Evolutionary conservation across 116 monocot genomes (phyloP), one percentile per base, ranked within the genome.

Genomic region (Zostera marina): DNA sequence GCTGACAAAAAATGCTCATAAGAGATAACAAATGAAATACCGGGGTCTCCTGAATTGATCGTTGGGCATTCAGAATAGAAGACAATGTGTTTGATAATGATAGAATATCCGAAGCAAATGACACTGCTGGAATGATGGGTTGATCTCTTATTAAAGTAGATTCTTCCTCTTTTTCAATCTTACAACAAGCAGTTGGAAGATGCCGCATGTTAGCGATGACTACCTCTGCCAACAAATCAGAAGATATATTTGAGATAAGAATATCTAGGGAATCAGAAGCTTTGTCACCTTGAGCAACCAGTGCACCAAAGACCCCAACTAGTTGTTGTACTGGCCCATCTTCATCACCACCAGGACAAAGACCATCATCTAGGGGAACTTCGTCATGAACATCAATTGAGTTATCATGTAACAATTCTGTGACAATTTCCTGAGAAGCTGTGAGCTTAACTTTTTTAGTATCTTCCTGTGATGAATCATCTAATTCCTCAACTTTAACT

Each of bases 141-240:
- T 56, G 24, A 20, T 52, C 56, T 14, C 46, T 59, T 42, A 58
- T 38, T 20, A 57, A 39, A 59, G 53, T n/a, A 14, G 24, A 43
- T 58, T 74, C 76, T 7, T 73, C 69, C 26, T 68, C 77, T 40
- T 58, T 61, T 21, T 77, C 78, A 61, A n/a, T 63, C 58, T 70
- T 70, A 66, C 77, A 84, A 65, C 64, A 76, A 68, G 43, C 56
- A 26, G 66, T 41, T 47, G 93, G 84, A 49, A 94, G 76, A 69
- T 94, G 57, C n/a, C 55, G 68, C 77, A 88, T 81, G 69, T 94
- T 94, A 56, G 76, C 79, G 64, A 94, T 69, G 39, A 94, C 94
- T 26, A 94, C 79, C 58, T 94, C 88, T n/a, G 94, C 94, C 63
- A 94, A 60, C 60, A 94, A 79, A 52, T 94, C 94, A 54, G 84